Conservation (phyloP, 306 rosid species). For the Datisca glomerata region DNA sequence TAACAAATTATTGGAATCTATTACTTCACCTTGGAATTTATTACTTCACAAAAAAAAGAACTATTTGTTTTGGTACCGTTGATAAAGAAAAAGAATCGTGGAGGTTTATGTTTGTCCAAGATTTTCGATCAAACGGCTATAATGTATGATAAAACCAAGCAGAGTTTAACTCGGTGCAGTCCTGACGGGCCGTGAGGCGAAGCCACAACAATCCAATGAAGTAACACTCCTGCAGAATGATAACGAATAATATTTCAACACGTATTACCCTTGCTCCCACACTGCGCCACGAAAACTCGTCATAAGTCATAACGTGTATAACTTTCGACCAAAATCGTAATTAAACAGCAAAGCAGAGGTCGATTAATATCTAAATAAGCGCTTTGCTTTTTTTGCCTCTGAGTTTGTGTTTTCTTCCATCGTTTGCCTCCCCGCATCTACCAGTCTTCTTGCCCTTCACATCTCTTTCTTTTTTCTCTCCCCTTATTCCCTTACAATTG, state of each 20-base stretch:
- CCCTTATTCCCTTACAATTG: constrained; percentile 4
- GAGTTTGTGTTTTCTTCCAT: background rate
- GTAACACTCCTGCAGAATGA: constrained; percentile 6
- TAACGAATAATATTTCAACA: constrained; percentile 2
- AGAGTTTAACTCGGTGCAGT: too few species aligned
- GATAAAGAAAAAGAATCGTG: too few species aligned
- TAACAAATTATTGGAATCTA: too few species aligned
- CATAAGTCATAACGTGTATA: background rate
- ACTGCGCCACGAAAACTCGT: background rate
- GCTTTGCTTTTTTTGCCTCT: background rate
- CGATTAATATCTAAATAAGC: background rate
- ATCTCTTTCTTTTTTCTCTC: constrained; percentile 3
- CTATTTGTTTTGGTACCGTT: too few species aligned
- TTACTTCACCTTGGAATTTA: too few species aligned
- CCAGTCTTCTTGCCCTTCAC: constrained; percentile 10
- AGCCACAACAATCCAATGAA: constrained; percentile 16
- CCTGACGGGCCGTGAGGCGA: constrained; percentile 23
- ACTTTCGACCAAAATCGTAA: background rate
- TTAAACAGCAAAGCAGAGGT: background rate
- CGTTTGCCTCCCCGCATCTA: constrained; percentile 7
- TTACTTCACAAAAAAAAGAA: too few species aligned
- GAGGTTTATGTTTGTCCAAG: too few species aligned
- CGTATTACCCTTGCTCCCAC: constrained; percentile 21
- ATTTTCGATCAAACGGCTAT: too few species aligned
- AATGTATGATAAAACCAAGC: too few species aligned